These are phyloP conservation scores for Alnus glutinosa DNA, from an alignment of 306 rosid genomes.

Conservation along the genomic window DNA sequence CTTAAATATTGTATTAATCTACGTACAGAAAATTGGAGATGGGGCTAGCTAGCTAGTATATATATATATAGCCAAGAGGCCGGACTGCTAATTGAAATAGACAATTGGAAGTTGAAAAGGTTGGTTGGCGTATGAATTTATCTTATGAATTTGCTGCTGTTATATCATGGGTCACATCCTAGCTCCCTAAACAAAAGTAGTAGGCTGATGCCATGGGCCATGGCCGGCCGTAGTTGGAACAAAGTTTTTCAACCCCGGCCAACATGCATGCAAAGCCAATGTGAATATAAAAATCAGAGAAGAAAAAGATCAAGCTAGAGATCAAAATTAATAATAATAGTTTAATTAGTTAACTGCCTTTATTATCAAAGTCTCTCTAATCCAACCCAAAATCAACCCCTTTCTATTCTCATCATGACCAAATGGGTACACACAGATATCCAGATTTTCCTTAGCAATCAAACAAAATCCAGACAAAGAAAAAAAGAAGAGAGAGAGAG, in stretches of 20 bases:
- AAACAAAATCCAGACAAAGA: slow-evolving; percentile 52
- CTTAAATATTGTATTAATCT: too few relatives aligned
- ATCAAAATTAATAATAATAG: slow-evolving; percentile 13
- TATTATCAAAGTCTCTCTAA: slow-evolving; percentile 35
- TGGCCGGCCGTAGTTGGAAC: slow-evolving; percentile 3
- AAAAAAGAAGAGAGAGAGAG: slow-evolving; percentile 32
- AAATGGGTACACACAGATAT: slow-evolving; percentile 55
- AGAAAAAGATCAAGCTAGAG: not conserved
- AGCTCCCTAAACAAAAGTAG: slow-evolving; percentile 14
- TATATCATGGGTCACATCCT: slow-evolving; percentile 31
- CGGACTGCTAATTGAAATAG: too few relatives aligned
- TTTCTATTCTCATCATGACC: slow-evolving; percentile 60
- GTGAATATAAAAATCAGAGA: not conserved
- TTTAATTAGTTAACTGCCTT: slow-evolving; percentile 49
- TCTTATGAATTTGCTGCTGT: not conserved
- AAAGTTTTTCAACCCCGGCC: not conserved
- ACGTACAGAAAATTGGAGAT: too few relatives aligned
- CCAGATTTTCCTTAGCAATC: slow-evolving; percentile 49
- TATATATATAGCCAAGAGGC: too few relatives aligned
- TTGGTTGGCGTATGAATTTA: too few relatives aligned
- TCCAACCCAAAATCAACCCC: slow-evolving; percentile 51
- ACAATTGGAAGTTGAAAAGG: too few relatives aligned
- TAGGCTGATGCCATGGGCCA: slow-evolving; percentile 8
- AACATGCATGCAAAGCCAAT: slow-evolving; percentile 26
- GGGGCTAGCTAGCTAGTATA: too few relatives aligned